phyloP scores from a whole-genome alignment of 768 basidiomycete genomes.

The Zangia roseola region DNA sequence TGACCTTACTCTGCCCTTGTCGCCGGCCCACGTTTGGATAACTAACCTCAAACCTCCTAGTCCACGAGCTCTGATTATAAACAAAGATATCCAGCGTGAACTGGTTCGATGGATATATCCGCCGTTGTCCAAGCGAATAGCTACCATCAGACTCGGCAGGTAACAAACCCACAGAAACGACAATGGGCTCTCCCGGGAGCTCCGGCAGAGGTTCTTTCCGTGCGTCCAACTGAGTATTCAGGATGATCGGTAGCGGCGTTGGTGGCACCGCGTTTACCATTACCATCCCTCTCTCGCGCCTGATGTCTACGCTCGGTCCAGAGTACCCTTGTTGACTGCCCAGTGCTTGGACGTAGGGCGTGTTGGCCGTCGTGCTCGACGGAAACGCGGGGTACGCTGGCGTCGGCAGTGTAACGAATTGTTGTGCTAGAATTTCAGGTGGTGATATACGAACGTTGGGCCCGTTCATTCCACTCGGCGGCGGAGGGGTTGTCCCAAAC shows the following conservation, averaged over 20 bases:
- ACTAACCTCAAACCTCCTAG: constrained; percentile 73
- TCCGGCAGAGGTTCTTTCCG: constrained; percentile 9
- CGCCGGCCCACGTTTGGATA: constrained; percentile 57
- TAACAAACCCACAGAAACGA: constrained; percentile 66
- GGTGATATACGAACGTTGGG: constrained; percentile 1
- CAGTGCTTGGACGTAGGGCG: constrained; percentile 55
- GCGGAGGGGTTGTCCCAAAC: constrained; percentile 36
- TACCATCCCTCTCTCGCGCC: constrained; percentile 51
- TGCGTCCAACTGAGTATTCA: constrained; percentile 40
- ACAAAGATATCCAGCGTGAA: constrained; percentile 88
- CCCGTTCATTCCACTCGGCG: constrained; percentile 19
- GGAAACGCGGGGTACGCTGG: constrained; percentile 76
- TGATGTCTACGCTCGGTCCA: constrained; percentile 64
- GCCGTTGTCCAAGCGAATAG: constrained; percentile 30
- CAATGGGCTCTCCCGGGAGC: constrained; percentile 51
- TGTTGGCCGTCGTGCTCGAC: constrained; percentile 41
- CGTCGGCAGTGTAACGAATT: constrained; percentile 46
- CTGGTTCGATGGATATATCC: constrained; percentile 68
- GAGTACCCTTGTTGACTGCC: constrained; percentile 47
- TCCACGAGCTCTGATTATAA: constrained; percentile 77
- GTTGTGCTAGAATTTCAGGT: constrained; percentile 16
- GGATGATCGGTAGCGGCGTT: constrained; percentile 56
- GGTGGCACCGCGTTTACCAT: constrained; percentile 37
- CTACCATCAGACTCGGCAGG: constrained; percentile 21
- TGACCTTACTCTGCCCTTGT: constrained; percentile 27